These are phyloP conservation scores for Chaetomium olivaceum DNA, from an alignment of 2,329 filamentous ascomycete species.

Conservation along the genomic window DNA sequence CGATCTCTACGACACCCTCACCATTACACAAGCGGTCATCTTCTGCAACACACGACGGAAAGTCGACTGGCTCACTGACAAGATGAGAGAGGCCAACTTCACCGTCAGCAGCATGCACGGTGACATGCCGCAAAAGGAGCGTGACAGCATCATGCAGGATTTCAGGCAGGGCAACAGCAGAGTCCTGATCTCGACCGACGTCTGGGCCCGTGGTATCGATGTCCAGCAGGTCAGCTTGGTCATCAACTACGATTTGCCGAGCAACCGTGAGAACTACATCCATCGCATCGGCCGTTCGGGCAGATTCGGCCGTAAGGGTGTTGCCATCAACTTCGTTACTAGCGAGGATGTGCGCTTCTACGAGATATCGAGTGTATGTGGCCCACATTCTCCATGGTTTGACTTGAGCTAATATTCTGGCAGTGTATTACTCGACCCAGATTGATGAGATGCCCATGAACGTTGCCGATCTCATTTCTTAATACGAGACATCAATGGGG, in stretches of 20 bases:
- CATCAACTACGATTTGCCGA: conserved; percentile 98
- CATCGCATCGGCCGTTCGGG: conserved; percentile 96
- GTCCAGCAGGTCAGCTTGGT: conserved; percentile 97
- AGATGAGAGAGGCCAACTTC: conserved; percentile 98
- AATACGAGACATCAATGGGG: conserved; percentile 28
- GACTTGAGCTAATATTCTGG: conserved; percentile 24
- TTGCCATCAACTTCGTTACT: conserved; percentile 99
- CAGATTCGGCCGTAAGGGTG: conserved; percentile 95
- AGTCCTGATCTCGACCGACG: conserved; percentile 95
- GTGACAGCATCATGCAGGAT: conserved; percentile 99
- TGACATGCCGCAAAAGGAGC: conserved; percentile 97
- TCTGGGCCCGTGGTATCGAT: conserved; percentile 97
- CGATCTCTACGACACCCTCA: conserved; percentile 97
- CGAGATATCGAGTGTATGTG: conserved; percentile 88
- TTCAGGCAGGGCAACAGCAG: conserved; percentile 96
- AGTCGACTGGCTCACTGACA: conserved; percentile 99
- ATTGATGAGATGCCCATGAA: conserved; percentile 99
- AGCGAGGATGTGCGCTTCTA: conserved; percentile 94
- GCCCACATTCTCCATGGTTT: neutral
- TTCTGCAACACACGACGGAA: conserved; percentile 99
- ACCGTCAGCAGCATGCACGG: conserved; percentile 99
- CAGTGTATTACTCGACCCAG: conserved; percentile 93
- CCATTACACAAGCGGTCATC: conserved; percentile 98
- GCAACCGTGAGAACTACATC: conserved; percentile 99
- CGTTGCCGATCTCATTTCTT: conserved; percentile 64